Conservation (phyloP, 345 rosid species). For the Litchi chinensis region DNA sequence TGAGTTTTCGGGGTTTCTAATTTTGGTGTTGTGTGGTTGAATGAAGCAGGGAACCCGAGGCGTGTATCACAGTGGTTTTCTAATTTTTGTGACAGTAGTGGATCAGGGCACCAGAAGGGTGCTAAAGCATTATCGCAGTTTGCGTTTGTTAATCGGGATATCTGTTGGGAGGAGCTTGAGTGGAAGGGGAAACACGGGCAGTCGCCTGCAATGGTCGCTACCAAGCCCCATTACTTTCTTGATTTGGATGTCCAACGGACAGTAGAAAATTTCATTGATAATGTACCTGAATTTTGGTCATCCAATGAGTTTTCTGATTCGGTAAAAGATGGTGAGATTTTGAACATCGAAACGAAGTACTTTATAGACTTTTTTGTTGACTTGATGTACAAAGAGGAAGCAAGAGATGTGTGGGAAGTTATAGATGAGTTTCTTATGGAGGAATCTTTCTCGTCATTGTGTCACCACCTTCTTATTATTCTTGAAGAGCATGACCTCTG, state of each 20-base stretch:
- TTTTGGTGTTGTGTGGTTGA: background rate
- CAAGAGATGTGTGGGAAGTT: conserved; percentile 68
- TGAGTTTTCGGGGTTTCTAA: conserved; percentile 1
- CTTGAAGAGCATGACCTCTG: conserved; percentile 65
- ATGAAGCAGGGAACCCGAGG: conserved; percentile 54
- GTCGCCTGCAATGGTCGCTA: conserved; percentile 92
- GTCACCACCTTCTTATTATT: conserved; percentile 69
- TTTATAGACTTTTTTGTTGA: conserved; percentile 60
- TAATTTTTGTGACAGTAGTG: conserved; percentile 58
- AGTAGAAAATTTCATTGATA: conserved; percentile 69
- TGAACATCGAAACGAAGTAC: conserved; percentile 61
- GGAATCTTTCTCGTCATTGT: conserved; percentile 62
- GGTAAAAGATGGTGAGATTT: conserved; percentile 76
- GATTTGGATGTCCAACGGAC: conserved; percentile 80
- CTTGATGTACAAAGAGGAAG: conserved; percentile 71
- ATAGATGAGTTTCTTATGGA: conserved; percentile 67
- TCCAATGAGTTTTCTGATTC: conserved; percentile 82
- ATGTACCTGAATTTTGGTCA: conserved; percentile 93
- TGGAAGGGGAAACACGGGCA: conserved; percentile 98
- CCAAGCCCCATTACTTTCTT: conserved; percentile 93
- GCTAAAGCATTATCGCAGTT: conserved; percentile 90
- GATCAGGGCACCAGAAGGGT: conserved; percentile 71
- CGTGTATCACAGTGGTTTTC: conserved; percentile 75
- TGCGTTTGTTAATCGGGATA: conserved; percentile 81
- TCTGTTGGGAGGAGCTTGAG: conserved; percentile 96